Conservation (phyloP, 2,329 filamentous ascomycete species). For the Epicoccum nigrum region DNA sequence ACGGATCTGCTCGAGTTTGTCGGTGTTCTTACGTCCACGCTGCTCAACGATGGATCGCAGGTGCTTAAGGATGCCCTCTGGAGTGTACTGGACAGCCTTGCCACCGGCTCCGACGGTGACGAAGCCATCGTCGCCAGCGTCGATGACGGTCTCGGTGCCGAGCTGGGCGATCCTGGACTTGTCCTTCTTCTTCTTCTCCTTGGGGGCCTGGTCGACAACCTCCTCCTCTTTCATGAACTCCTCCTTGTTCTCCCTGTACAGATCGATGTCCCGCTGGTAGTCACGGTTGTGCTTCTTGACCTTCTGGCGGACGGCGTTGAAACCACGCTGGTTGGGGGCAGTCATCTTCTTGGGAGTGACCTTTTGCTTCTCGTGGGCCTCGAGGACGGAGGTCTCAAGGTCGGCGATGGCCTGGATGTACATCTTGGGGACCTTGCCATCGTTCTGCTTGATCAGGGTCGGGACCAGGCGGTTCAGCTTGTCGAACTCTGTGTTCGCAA, state of each 20-base stretch:
- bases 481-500: conserved; percentile 74
- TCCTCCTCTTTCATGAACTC: conserved; percentile 85
- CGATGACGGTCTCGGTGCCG: conserved; percentile 57
- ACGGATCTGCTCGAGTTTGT: conserved; percentile 91
- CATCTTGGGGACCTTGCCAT: conserved; percentile 81
- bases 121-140: conserved; percentile 83
- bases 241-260: conserved; percentile 84
- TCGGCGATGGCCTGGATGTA: conserved; percentile 95
- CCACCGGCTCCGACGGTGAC: conserved; percentile 87
- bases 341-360: conserved; percentile 98
- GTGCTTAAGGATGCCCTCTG: conserved; percentile 98
- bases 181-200: conserved; percentile 37
- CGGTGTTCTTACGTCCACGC: conserved; percentile 98
- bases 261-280: conserved; percentile 83
- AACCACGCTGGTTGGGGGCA: conserved; percentile 87
- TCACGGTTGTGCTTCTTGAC: conserved; percentile 99
- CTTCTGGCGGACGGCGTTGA: conserved; percentile 97
- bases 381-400: conserved; percentile 91
- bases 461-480: conserved; percentile 87
- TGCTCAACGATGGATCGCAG: conserved; percentile 91
- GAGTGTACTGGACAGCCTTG: conserved; percentile 87
- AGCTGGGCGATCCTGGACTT: conserved; percentile 59
- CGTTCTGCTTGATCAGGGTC: conserved; percentile 59
- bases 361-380: conserved; percentile 94
- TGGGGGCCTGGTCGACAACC: conserved; percentile 70